Base-by-base conservation (phyloP, 116 monocot species). In the Iris pallida region DNA sequence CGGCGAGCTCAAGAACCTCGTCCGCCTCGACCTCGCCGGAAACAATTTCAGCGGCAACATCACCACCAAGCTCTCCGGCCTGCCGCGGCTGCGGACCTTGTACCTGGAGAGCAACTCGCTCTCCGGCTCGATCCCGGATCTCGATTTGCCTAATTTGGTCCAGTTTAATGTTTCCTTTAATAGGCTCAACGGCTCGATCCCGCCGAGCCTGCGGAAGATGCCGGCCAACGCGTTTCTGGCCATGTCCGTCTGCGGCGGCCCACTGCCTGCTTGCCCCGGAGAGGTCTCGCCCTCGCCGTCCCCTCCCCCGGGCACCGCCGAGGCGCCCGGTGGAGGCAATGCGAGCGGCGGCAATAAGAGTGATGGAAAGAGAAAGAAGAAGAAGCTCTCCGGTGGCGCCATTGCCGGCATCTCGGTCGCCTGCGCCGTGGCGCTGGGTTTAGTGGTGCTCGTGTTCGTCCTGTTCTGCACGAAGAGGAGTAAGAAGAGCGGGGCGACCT, bases 321-420 rank as follows among this genome's bases (percentile, higher is more conserved):
- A 68, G 16, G 68, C 19, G 49, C 64, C 47, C 14, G 49, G 60
- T 15, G 17, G 30, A 30, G 30, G 30, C 30, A 30, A 30, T 3
- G 30, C 2, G 30, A 30, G 44, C 8, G 62, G 42, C 51, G 68
- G 59, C 19, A 30, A 30, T 30, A 30, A 30, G 30, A 30, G 80
- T 17, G 4, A 52, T 41, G 42, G 4, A n/a, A 44, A 11, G 54
- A 30, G 30, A 1, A 30, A 30, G 18, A 51, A 49, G 51, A 51
- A 46, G 7, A 84, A 77, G 55, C 79, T 95, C 7, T 88, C 88
- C 11, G 88, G 83, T 19, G 94, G 94, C 0, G 86, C 85, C 16
- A 86, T 95, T 62, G 83, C 88, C 0, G 95, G 91, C n/a, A 91
- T 88, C 47, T 77, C 81, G 0, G 45, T 95, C 7, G 91, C 76